phyloP scores from a whole-genome alignment of 768 basidiomycete species.

The Boletus subcaerulescens region DNA sequence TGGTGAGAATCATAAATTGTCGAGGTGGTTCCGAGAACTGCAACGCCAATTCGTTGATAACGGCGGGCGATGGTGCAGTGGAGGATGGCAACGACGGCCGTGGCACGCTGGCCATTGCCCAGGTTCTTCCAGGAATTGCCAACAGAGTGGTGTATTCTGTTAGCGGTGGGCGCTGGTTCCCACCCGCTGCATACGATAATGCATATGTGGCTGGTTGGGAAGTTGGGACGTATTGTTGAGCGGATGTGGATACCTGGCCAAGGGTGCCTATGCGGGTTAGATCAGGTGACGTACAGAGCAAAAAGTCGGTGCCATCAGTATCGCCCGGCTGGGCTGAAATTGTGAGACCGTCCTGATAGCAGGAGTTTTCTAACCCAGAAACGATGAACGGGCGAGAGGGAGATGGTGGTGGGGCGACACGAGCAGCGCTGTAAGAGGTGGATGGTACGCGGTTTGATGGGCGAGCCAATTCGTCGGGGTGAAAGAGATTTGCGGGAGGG shows the following conservation, averaged over 20 bases:
- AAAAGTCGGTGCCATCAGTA: slow-evolving; percentile 67
- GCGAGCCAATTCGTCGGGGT: slow-evolving; percentile 67
- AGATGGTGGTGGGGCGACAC: slow-evolving; percentile 40
- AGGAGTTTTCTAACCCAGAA: slow-evolving; percentile 56
- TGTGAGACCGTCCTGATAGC: slow-evolving; percentile 64
- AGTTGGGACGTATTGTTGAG: slow-evolving; percentile 33
- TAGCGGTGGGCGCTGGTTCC: slow-evolving; percentile 56
- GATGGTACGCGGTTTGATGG: slow-evolving; percentile 44
- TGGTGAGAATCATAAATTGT: slow-evolving; percentile 87
- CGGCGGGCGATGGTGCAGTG: slow-evolving; percentile 45
- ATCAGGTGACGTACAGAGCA: slow-evolving; percentile 75
- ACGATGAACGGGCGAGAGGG: slow-evolving; percentile 57
- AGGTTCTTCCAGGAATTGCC: slow-evolving; percentile 79
- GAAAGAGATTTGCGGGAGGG: slow-evolving; percentile 70
- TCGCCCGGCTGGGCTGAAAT: slow-evolving; percentile 75
- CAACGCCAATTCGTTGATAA: slow-evolving; percentile 76
- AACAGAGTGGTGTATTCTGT: slow-evolving; percentile 76
- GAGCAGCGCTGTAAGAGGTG: slow-evolving; percentile 46
- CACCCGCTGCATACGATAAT: slow-evolving; percentile 38
- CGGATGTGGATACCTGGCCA: slow-evolving; percentile 55
- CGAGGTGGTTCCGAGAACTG: slow-evolving; percentile 73
- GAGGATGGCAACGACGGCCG: slow-evolving; percentile 34
- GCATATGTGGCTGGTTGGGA: slow-evolving; percentile 40
- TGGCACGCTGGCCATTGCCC: slow-evolving; percentile 70
- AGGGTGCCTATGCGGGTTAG: slow-evolving; percentile 67